These are phyloP conservation scores for Eucalyptus shirleyi DNA, from an alignment of 345 rosid species.

Conservation along the genomic window DNA sequence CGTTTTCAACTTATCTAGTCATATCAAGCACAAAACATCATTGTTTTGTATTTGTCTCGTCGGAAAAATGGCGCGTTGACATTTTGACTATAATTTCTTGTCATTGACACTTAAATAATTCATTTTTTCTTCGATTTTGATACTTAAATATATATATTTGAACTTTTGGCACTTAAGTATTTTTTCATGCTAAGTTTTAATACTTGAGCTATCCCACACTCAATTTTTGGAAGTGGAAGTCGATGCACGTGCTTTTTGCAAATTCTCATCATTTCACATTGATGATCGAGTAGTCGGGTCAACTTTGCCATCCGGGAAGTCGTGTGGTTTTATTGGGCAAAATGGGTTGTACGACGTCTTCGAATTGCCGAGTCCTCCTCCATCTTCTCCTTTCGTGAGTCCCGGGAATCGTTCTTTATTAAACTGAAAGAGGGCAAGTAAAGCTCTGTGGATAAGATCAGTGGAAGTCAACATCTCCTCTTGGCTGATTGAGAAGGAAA, in stretches of 20 bases:
- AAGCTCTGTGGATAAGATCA: neutral
- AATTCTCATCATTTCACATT: neutral
- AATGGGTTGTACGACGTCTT: neutral
- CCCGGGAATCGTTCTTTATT: neutral
- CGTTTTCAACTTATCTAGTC: too few species aligned
- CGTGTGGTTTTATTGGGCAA: neutral
- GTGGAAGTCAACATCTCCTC: neutral
- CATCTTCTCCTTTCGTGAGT: neutral
- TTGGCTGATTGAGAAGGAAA: neutral
- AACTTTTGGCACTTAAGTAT: too few species aligned
- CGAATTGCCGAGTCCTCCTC: neutral
- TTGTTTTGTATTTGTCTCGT: accelerated
- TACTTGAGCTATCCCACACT: accelerated
- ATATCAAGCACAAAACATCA: accelerated
- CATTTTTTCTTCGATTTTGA: too few species aligned
- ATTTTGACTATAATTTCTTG: too few species aligned
- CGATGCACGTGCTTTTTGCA: neutral
- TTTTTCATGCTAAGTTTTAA: too few species aligned
- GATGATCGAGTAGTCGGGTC: neutral
- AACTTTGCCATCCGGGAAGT: neutral
- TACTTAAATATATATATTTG: accelerated
- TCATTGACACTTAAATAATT: accelerated
- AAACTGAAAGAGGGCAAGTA: neutral
- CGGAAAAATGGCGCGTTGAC: accelerated
- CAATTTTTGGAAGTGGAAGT: neutral